These are phyloP conservation scores for Rhizopus microsporus DNA, from an alignment of 371 early-diverging fungal genomes.

Conservation along the genomic window DNA sequence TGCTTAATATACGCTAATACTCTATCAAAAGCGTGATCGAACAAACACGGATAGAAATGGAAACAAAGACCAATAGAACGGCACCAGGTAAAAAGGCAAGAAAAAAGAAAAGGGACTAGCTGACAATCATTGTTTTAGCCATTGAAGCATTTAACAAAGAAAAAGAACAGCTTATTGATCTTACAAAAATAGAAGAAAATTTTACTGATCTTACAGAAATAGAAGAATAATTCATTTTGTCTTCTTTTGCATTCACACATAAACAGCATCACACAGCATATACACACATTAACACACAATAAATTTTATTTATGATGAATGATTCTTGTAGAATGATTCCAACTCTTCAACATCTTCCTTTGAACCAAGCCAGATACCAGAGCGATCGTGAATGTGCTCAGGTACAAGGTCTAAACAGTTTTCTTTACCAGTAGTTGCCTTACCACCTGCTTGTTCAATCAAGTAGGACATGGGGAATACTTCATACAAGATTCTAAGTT, in stretches of 20 bases:
- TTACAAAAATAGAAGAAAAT: too few relatives aligned
- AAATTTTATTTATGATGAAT: background rate
- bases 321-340: slow-evolving; percentile 55
- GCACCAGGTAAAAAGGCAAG: slow-evolving; percentile 7
- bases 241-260: too few relatives aligned
- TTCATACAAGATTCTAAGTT: slow-evolving; percentile 96
- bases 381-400: slow-evolving; percentile 86
- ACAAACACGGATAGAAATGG: slow-evolving; percentile 8
- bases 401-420: slow-evolving; percentile 90
- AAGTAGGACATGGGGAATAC: slow-evolving; percentile 97
- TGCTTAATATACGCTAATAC: background rate
- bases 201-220: too few relatives aligned
- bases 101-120: too few relatives aligned
- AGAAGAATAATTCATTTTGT: too few relatives aligned
- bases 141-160: too few relatives aligned
- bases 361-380: slow-evolving; percentile 92
- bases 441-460: slow-evolving; percentile 95
- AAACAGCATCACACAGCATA: too few relatives aligned
- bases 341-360: slow-evolving; percentile 87
- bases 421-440: slow-evolving; percentile 81
- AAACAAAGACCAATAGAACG: background rate
- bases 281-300: too few relatives aligned
- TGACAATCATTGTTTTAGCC: too few relatives aligned
- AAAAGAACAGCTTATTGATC: too few relatives aligned
- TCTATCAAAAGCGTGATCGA: slow-evolving; percentile 5